A percentile compares a stretch with the other conserved stretches of the same genome.
Conservation (phyloP, 257 asterid genomes). For the Solanum gracilifrons region DNA sequence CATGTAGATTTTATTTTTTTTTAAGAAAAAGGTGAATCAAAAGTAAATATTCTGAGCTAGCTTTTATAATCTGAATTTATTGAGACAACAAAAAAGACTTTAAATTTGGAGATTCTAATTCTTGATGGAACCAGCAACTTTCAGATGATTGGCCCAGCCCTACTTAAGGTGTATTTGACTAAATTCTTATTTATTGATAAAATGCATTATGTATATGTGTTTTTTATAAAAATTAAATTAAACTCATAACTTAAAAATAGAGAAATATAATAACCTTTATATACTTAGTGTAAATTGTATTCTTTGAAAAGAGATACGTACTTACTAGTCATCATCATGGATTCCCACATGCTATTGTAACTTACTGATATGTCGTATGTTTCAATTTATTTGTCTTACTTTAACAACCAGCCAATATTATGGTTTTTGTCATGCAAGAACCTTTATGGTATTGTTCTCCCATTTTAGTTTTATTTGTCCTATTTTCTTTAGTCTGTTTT, state of each 20-base stretch:
- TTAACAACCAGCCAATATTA: too few species aligned
- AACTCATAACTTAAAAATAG: background rate
- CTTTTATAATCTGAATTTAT: background rate
- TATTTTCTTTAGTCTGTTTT: too few species aligned
- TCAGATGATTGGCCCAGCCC: background rate
- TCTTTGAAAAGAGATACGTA: background rate
- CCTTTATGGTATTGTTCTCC: background rate
- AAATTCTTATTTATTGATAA: too few species aligned
- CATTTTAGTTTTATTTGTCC: background rate
- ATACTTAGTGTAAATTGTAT: too few species aligned
- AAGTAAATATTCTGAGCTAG: background rate
- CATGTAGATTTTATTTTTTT: background rate
- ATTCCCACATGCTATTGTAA: background rate
- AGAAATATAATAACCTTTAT: background rate
- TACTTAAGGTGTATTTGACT: background rate
- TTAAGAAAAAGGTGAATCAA: background rate
- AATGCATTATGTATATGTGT: too few species aligned
- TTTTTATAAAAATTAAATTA: too few species aligned
- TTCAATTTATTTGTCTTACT: too few species aligned
- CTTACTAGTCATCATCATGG: background rate
- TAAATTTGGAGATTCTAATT: background rate
- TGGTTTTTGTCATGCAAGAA: background rate
- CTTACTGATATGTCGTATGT: background rate
- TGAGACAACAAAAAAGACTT: background rate
- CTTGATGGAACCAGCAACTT: background rate